Base-by-base conservation (phyloP, 2,329 filamentous ascomycete species). In the Corynespora cassiicola region DNA sequence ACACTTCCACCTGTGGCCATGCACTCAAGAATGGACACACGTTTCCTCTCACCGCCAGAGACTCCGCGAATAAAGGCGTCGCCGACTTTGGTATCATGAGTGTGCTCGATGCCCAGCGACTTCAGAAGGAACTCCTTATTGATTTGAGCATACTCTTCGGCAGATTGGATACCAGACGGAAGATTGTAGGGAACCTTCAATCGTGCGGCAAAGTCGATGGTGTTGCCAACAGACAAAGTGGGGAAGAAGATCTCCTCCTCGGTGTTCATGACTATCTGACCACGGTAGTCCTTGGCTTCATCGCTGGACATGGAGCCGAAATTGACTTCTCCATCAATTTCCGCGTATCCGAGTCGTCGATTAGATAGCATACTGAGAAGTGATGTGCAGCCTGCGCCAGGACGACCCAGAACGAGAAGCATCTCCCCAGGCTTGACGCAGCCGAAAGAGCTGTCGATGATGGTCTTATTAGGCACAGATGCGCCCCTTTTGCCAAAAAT, bases 171-270 rank as follows among this genome's bases (percentile, higher is more conserved):
- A 0, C 73, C 75, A 0, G 73, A 58, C 0, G 78, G 76, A 0
- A 78, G 57, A 7, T 73, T 52, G 39, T 69, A 72, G 0, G 80
- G 78, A 1, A 81, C 61, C 57, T 84, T 85, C 47, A 82, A 68
- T 1, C 74, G 71, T 0, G 81, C 80, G 0, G 75, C 76, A 46
- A 79, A 78, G 37, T 77, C 73, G 85, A 28, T 89, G 83, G 78
- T 95, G 87, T 94, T 86, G 42, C 87, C 85, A 2, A 95, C 90
- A 0, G 88, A 90, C 16, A 95, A 74, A 0, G 87, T 90, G 1
- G 90, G 80, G 51, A 89, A 84, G 55, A 75, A 75, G 6, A 90
- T 74, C 51, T 95, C 90, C 55, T 92, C 88, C 64, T 90, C 87
- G 0, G 72, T 95, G 87, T 11, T 90, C 74, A 54, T 95, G 8